These are phyloP conservation scores for Thermothielavioides terrestris DNA, from an alignment of 495 filamentous ascomycete species.

Conservation along the genomic window DNA sequence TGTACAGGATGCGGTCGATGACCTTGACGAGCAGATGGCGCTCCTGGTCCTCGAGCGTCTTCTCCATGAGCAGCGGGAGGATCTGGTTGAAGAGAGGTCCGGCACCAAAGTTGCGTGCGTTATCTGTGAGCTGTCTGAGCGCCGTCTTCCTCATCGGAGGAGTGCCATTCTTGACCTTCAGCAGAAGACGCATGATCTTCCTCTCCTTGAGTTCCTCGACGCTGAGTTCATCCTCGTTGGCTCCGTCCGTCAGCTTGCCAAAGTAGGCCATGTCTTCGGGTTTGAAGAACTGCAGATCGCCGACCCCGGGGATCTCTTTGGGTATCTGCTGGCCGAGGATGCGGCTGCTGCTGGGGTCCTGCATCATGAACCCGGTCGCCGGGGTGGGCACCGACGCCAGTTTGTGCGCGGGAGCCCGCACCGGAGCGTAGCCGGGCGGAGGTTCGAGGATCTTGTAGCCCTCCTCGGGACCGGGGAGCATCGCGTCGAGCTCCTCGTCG, in stretches of 20 bases:
- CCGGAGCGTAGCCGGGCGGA: conserved; percentile 86
- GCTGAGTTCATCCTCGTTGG: conserved; percentile 83
- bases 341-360: conserved; percentile 77
- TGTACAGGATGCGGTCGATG: conserved; percentile 97
- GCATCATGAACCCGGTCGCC: conserved; percentile 89
- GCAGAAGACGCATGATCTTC: conserved; percentile 93
- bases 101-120: conserved; percentile 93
- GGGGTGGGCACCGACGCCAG: conserved; percentile 65
- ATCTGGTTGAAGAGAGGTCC: conserved; percentile 97
- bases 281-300: conserved; percentile 98
- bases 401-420: conserved; percentile 66
- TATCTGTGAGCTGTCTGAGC: conserved; percentile 95
- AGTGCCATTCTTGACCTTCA: conserved; percentile 99
- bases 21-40: conserved; percentile 98
- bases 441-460: conserved; percentile 92
- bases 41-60: conserved; percentile 95
- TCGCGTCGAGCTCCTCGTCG: conserved; percentile 87
- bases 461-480: conserved; percentile 69
- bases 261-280: conserved; percentile 99
- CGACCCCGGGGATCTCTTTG: conserved; percentile 94
- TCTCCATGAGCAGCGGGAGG: conserved; percentile 95
- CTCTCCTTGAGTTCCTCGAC: conserved; percentile 96
- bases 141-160: conserved; percentile 99
- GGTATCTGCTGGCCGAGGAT: conserved; percentile 84
- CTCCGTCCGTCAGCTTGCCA: conserved; percentile 89